Percentiles rank a stretch among this genome's conserved stretches.
phyloP scores from a whole-genome alignment of 257 asterid species.

The Hygrophila difformis region DNA sequence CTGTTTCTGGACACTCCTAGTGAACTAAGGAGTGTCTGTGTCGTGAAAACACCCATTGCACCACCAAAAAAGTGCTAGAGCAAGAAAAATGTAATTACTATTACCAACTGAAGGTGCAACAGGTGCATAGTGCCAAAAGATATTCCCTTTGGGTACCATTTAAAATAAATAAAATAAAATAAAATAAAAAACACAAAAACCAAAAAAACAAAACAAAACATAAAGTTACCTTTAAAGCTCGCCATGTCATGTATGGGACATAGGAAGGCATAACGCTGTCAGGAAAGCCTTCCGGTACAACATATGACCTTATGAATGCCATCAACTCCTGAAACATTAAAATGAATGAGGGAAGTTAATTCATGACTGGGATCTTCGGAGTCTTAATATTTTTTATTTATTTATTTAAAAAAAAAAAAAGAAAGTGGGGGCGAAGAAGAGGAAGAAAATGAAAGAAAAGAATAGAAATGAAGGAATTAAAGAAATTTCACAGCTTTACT shows the following conservation, averaged over 20 bases:
- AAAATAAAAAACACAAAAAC: too few relatives aligned
- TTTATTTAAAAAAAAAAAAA: too few relatives aligned
- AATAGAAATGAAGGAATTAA: too few relatives aligned
- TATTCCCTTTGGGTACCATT: constrained; percentile 6
- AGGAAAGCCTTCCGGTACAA: constrained; percentile 98
- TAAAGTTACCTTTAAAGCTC: constrained; percentile 95
- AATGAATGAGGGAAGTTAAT: constrained; percentile 9
- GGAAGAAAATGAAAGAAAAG: too few relatives aligned
- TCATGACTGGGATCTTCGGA: too few relatives aligned
- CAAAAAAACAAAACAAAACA: not conserved
- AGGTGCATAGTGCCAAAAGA: not conserved
- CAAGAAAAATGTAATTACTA: constrained; percentile 14
- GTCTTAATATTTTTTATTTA: too few relatives aligned
- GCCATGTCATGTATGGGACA: constrained; percentile 98
- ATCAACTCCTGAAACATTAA: constrained; percentile 48
- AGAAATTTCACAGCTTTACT: too few relatives aligned
- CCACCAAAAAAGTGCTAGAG: constrained; percentile 97
- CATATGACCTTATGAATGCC: constrained; percentile 75
- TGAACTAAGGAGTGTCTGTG: constrained; percentile 84
- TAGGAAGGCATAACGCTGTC: constrained; percentile 84
- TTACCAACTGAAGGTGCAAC: constrained; percentile 12
- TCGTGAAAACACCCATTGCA: constrained; percentile 98
- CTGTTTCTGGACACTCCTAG: constrained; percentile 71
- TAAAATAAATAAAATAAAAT: too few relatives aligned
- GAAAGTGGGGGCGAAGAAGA: too few relatives aligned